Evolutionary conservation across 78 protist species (phyloP), one percentile per base, ranked within the genome.

Genomic region (Dictyostelium intermedium): DNA sequence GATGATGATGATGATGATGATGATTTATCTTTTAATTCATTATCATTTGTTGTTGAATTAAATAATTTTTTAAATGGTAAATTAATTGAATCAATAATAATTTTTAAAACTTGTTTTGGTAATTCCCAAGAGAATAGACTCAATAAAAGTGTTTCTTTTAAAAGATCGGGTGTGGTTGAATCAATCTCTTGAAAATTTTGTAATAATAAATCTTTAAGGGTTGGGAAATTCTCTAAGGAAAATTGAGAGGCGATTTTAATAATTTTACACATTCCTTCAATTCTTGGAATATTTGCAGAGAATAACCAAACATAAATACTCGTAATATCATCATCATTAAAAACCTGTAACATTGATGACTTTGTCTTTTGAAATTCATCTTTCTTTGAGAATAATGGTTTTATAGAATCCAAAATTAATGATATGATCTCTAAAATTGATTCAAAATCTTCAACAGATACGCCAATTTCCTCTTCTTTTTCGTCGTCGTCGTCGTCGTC

Each of bases 151-250:
- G 79, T 80, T 35, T 89, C 87, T 47, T 89, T 79, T 13, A 80
- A 50, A 20, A 27, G 16, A 66, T 80, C 82, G 41, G 94, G 87
- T 69, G 94, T 80, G 18, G 94, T 69, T 34, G 72, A 32, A 70
- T 89, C 87, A 50, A 80, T 80, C 82, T 86, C 92, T 18, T 89
- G 14, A 47, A 89, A 80, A 25, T 89, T 78, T 27, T 69, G 27
- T 14, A 89, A 69, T 11, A 89, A 50, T 20, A 89, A 2, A 35
- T 41, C 72, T 16, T 34, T 43, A 2, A 89, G 7, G 0, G 39
- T 20, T 80, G 94, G 94, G 61, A 63, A 89, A 60, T 89, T 80
- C 7, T 25, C 25, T 1, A 69, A 25, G 35, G 82, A 23, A 8
- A 89, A 69, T 16, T 61, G 27, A 3, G 94, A 56, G 3, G 87